These are phyloP conservation scores for Acrocalymma vagum DNA, from an alignment of 2,329 filamentous ascomycete genomes.

Conservation along the genomic window DNA sequence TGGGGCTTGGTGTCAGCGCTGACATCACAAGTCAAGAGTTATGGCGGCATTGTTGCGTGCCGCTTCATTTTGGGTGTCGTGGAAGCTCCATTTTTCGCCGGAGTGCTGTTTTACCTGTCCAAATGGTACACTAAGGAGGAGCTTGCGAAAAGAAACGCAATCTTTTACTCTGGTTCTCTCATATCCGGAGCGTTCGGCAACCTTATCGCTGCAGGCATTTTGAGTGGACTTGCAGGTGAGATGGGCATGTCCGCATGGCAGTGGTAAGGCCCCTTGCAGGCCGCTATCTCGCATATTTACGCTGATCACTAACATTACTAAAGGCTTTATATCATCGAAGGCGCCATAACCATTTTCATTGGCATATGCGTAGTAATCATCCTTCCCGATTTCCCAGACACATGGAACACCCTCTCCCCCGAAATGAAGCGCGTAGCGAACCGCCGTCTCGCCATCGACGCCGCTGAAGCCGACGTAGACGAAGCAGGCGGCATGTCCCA, in stretches of 20 bases:
- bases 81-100: conserved; percentile 36
- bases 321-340: conserved; percentile 48
- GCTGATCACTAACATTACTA: not conserved
- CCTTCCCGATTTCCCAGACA: conserved; percentile 50
- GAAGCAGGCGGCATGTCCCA: conserved; percentile 58
- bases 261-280: conserved; percentile 22
- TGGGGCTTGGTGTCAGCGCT: conserved; percentile 51
- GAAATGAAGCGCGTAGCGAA: conserved; percentile 56
- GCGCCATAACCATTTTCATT: conserved; percentile 45
- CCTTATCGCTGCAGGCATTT: conserved; percentile 62
- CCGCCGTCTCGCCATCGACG: conserved; percentile 60
- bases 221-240: conserved; percentile 42
- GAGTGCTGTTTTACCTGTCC: conserved; percentile 31
- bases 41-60: conserved; percentile 22
- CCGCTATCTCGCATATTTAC: not conserved
- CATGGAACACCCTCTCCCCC: conserved; percentile 49
- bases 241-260: conserved; percentile 45
- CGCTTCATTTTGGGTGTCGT: conserved; percentile 48
- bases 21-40: conserved; percentile 50
- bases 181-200: conserved; percentile 61
- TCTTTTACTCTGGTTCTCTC: conserved; percentile 61
- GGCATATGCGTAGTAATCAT: conserved; percentile 43
- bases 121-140: conserved; percentile 63
- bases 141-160: conserved; percentile 59
- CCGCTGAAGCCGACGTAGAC: conserved; percentile 52